Evolutionary conservation across 177 flowering plant genomes (phyloP).

Genomic region (Vitis hybrid): DNA sequence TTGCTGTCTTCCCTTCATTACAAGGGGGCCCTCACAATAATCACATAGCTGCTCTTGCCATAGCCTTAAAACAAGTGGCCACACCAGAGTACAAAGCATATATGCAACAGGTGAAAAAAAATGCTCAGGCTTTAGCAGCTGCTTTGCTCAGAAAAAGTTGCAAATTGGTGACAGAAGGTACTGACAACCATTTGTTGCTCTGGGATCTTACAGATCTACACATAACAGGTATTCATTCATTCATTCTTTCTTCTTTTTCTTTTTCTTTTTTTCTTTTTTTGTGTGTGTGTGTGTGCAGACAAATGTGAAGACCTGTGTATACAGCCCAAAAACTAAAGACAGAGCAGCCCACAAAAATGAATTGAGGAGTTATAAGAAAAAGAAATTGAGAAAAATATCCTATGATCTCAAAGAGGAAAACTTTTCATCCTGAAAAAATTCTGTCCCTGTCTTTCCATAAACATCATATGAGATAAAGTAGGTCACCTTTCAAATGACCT

Average conservation of each 20-base stretch:
- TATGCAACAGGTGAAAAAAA: slow-evolving; percentile 81
- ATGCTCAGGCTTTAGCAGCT: slow-evolving; percentile 75
- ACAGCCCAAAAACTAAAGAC: too few species aligned
- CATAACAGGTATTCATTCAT: slow-evolving; percentile 51
- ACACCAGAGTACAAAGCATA: slow-evolving; percentile 72
- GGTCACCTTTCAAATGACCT: too few species aligned
- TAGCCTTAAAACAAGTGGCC: slow-evolving; percentile 80
- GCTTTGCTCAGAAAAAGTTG: slow-evolving; percentile 70
- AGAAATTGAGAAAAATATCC: too few species aligned
- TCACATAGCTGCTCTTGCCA: slow-evolving; percentile 87
- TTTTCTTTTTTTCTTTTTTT: neutral
- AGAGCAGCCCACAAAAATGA: too few species aligned
- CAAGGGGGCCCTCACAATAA: slow-evolving; percentile 96
- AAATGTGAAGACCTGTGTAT: too few species aligned
- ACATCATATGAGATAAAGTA: too few species aligned
- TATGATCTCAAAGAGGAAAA: too few species aligned
- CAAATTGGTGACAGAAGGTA: slow-evolving; percentile 85
- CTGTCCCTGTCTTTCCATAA: too few species aligned
- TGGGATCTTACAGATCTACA: slow-evolving; percentile 83
- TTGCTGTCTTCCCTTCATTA: slow-evolving; percentile 77
- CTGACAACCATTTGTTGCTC: slow-evolving; percentile 83
- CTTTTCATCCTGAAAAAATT: too few species aligned
- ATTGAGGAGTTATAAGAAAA: too few species aligned
- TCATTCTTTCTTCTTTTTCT: neutral
- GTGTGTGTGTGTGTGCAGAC: too few species aligned